Evolutionary conservation across 2,329 filamentous ascomycete species (phyloP), one percentile per base, ranked within the genome.

Genomic region (Calonectria pseudoreteaudii): DNA sequence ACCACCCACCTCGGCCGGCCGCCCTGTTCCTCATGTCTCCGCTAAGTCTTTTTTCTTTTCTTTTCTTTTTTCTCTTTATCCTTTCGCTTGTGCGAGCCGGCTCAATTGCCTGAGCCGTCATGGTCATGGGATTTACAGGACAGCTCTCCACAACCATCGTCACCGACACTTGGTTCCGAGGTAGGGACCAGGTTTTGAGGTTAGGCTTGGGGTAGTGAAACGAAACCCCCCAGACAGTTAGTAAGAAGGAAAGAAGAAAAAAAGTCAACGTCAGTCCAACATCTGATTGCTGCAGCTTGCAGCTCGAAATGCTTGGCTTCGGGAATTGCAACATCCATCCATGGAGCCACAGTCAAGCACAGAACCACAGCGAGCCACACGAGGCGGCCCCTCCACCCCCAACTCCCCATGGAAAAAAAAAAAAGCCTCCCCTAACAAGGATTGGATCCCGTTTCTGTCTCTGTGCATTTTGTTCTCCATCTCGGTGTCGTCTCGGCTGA

Each of bases 401-500:
- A 34, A 65, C 36, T 64, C 50, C 60, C 49, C 60, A 44, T 65
- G 38, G 38, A 44, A 52, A 53, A 34, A 38, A 38, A 38, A 65
- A 56, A 50, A 68, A 23, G 49, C 26, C 36, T 26, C 65, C 62
- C 53, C 70, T 53, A 71, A 47, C 68, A 67, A 64, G 70, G 65
- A 72, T 72, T 30, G 64, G 56, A 65, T 65, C 70, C 70, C 66
- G 65, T 64, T 72, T 68, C 70, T 60, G 41, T 75, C 73, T 67
- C 60, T 70, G 56, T 77, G 74, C 75, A 73, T 53, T 53, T 26
- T 38, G 23, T 65, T 52, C 58, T 68, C 70, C 70, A 65, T 68
- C 34, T 69, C 58, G 66, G 70, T 69, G 66, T 66, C 66, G 65
- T 68, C 76, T 79, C 76, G 78, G 75, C 78, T 79, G 77, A 79